phyloP scores from a whole-genome alignment of 495 filamentous ascomycete species.

The Aspergillus homomorphus region DNA sequence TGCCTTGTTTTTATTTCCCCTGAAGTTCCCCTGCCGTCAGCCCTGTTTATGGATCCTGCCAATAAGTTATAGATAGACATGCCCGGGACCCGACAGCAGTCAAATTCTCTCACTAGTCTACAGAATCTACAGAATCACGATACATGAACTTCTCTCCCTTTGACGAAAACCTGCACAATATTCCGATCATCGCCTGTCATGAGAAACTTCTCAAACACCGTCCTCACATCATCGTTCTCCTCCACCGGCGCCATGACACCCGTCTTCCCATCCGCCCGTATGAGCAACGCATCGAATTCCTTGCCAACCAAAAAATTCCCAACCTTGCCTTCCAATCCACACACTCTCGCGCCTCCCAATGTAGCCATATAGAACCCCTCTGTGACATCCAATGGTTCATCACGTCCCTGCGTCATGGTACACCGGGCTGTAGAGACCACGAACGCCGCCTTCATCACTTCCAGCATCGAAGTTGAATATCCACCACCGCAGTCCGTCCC shows the following conservation, averaged over 20 bases:
- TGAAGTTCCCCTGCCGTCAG: neutral
- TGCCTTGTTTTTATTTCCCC: neutral
- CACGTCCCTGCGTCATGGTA: conserved; percentile 43
- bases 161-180: conserved; percentile 55
- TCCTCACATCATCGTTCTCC: conserved; percentile 44
- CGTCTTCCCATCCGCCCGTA: conserved; percentile 37
- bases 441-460: conserved; percentile 58
- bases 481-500: conserved; percentile 69
- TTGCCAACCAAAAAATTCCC: conserved; percentile 60
- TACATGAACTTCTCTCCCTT: conserved; percentile 51
- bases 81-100: no score
- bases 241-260: conserved; percentile 53
- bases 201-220: conserved; percentile 61
- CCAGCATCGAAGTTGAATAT: conserved; percentile 56
- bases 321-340: conserved; percentile 50
- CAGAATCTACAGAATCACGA: conserved; percentile 20
- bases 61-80: neutral
- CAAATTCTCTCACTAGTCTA: no score
- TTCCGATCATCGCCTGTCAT: conserved; percentile 67
- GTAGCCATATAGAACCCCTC: conserved; percentile 64
- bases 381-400: conserved; percentile 45
- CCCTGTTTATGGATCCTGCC: neutral
- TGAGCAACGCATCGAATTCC: conserved; percentile 62
- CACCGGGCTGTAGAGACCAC: conserved; percentile 58
- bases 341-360: conserved; percentile 59